phyloP scores from a whole-genome alignment of 192 early-diverging fungal species.

The Allomyces arbusculus region DNA sequence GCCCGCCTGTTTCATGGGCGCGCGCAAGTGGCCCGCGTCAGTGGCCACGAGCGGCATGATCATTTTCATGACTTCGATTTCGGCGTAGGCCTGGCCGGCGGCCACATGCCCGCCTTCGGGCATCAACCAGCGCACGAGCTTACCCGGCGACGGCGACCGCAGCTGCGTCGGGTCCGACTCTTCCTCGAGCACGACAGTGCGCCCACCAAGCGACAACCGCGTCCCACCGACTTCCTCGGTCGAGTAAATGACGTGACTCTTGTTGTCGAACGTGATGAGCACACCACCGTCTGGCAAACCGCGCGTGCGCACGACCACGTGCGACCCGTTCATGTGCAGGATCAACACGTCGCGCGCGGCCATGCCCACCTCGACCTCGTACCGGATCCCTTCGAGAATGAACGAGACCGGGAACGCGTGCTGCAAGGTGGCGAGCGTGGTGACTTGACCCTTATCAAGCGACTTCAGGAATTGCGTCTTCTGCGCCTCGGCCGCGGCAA shows the following conservation, averaged over 20 bases:
- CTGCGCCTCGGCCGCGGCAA: conserved; percentile 37
- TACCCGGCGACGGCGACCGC: conserved; percentile 85
- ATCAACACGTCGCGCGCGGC: conserved; percentile 63
- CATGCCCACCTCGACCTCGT: conserved; percentile 61
- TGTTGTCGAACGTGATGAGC: conserved; percentile 71
- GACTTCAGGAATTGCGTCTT: conserved; percentile 53
- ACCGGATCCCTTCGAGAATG: conserved; percentile 80
- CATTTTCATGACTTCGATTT: conserved; percentile 99
- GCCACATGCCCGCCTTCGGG: conserved; percentile 82
- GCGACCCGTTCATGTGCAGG: conserved; percentile 61
- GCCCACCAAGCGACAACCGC: conserved; percentile 72
- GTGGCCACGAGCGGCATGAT: conserved; percentile 90
- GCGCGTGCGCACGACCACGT: conserved; percentile 64
- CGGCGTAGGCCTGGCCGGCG: conserved; percentile 78
- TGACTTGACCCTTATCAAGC: conserved; percentile 84
- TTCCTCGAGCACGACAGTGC: conserved; percentile 81
- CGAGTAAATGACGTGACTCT: conserved; percentile 79
- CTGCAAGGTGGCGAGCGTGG: conserved; percentile 46
- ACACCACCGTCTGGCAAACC: conserved; percentile 78
- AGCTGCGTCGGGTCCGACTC: conserved; percentile 95
- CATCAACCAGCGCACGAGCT: conserved; percentile 82
- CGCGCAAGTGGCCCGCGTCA: conserved; percentile 65
- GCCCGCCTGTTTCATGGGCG: conserved; percentile 73
- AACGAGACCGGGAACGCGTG: conserved; percentile 69
- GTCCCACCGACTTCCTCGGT: conserved; percentile 76